Evolutionary conservation across 2,329 filamentous ascomycete species (phyloP), one percentile per base, ranked within the genome.

Genomic region (Aspergillus sp.): DNA sequence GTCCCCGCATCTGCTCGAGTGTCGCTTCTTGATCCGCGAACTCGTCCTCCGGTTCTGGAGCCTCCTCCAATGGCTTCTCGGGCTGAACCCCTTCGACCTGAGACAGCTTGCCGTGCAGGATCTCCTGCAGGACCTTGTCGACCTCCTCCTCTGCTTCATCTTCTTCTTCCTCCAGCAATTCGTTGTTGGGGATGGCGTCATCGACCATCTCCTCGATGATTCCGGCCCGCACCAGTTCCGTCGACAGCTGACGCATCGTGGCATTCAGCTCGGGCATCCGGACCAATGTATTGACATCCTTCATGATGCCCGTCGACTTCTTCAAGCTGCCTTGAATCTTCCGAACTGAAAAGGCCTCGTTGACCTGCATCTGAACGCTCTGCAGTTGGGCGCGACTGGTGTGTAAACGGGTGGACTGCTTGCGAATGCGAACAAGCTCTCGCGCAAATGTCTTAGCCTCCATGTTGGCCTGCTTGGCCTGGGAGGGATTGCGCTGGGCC

Each of bases 131-230:
- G 12, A 98, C 89, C 83, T 94, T 96, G 72, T 98, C 93, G 9
- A 98, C 91, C 82, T 98, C 94, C 19, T 84, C 88, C 75, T 91
- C 89, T 5, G 88, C 90, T 69, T 93, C 91, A 60, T 87, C 91
- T 61, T 91, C 87, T 60, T 91, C 85, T 56, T 86, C 82, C 67
- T 89, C 88, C 54, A 91, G 81, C 55, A 89, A 78, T 59, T 92
- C 89, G 65, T 89, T 85, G 63, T 85, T 82, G n/a, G 92, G 91
- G 66, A 98, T 80, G 47, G 84, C 88, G 74, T 98, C 94, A 51
- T 89, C 91, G 4, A 96, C 88, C 91, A 98, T 97, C 81, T 99
- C 95, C 82, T 98, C 94, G 62, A 98, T 96, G 66, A 99, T 94
- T 15, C 94, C 95, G 2, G 95, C 94, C 80, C 92, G 96, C 76